Evolutionary conservation across 306 rosid genomes (phyloP), one percentile per base, ranked within the genome.

Genomic region (Hippophae gyantsensis): DNA sequence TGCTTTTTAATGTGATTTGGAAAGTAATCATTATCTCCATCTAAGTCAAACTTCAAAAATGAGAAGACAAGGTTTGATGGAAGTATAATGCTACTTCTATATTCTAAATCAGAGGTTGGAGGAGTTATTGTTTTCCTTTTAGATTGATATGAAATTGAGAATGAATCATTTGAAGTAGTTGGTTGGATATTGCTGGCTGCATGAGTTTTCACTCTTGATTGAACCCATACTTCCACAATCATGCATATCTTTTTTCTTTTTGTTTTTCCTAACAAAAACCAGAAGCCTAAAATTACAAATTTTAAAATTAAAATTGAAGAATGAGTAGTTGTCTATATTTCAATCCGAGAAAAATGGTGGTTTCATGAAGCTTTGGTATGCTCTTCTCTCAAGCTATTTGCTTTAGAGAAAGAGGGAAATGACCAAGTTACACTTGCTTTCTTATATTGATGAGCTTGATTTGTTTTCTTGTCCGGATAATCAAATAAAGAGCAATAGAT

Each of bases 51-150:
- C 18, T 18, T 18, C 18, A 18, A 0, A 18, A 18, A 18, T 18
- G 18, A 86, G 12, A 90, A 82, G 79, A 68, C 74, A 41, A 84
- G 76, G 80, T 89, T 81, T 27, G 83, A 77, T 1, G 97, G 95
- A 55, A 84, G 72, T 55, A 84, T 69, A 59, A 60, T 67, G 52
- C 45, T 76, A 6, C 64, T 67, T 48, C 45, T 76, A 6, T 83
- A 84, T 7, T 76, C 81, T 63, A 82, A 1, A 11, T 77, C 75
- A 51, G 74, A 74, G 26, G 76, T 63, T n/a, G 62, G 65, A 25
- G 77, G 13, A 2, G 67, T 60, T 0, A 27, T 56, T 10, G 51
- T 53, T 61, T 5, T 12, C 8, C 3, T 43, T 50, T 70, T 79
- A 61, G 68, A 82, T 0, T 72, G 56, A 7, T 83, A 84, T 38